These are phyloP conservation scores for Golubevia pallescens DNA, from an alignment of 1,284 basidiomycete species.

Conservation along the genomic window DNA sequence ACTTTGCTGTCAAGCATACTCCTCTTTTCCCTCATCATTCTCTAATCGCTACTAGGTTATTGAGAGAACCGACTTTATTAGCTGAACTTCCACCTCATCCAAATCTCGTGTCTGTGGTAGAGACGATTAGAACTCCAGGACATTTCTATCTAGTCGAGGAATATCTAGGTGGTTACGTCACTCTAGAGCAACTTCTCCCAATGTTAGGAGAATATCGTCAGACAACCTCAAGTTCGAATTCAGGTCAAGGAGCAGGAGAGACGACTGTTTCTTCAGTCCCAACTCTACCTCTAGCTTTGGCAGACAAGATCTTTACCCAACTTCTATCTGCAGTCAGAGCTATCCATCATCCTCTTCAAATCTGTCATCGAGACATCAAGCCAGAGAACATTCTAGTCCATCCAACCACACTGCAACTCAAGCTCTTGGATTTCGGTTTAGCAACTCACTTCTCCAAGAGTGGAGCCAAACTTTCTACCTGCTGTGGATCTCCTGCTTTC, in stretches of 20 bases:
- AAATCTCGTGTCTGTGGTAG: conserved; percentile 69
- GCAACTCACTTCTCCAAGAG: conserved; percentile 70
- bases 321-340: conserved; percentile 68
- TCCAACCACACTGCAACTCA: conserved; percentile 64
- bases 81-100: conserved; percentile 69
- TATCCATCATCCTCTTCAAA: conserved; percentile 68
- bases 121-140: conserved; percentile 68
- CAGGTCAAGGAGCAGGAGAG: conserved; percentile 13
- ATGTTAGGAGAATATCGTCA: conserved; percentile 26
- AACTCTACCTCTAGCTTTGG: conserved; percentile 51
- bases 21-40: conserved; percentile 70
- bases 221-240: conserved; percentile 3
- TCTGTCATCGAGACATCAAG: conserved; percentile 71
- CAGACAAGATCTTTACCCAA: conserved; percentile 67
- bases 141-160: conserved; percentile 71
- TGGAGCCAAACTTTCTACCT: conserved; percentile 69
- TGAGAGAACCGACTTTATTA: conserved; percentile 69
- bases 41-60: conserved; percentile 68
- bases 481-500: conserved; percentile 69
- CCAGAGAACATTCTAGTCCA: conserved; percentile 67
- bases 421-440: conserved; percentile 69
- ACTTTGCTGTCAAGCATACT: conserved; percentile 70
- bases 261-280: conserved; percentile 36
- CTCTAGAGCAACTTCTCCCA: conserved; percentile 57
- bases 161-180: conserved; percentile 66